Evolutionary conservation across 768 basidiomycete species (phyloP), one percentile per base, ranked within the genome.

Genomic region (Termitomyces eurrhizus): DNA sequence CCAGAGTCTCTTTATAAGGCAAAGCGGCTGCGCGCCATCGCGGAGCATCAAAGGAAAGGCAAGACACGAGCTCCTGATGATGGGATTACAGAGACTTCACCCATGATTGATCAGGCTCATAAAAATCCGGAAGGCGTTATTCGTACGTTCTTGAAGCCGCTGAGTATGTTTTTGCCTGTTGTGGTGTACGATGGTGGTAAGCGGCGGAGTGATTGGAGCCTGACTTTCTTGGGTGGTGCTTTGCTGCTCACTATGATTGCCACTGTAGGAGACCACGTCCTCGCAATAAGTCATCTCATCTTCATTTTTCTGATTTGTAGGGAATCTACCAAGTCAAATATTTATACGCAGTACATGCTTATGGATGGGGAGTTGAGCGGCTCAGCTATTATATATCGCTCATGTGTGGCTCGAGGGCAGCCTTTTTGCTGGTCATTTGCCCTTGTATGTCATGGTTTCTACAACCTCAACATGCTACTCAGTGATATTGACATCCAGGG

Each of bases 271-370:
- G 13, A 18, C 48, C 36, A 46, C 42, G 24, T 48, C 21, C 24
- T 29, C 2, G 50, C n/a, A n/a, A n/a, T 53, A 4, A 2, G 14
- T 41, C 39, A 46, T 29, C 42, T 45, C n/a, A 29, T 39, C 58
- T 24, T 51, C 24, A 64, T 48, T 49, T 57, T 46, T 33, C 24
- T 18, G 32, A 41, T 58, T 39, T 57, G 4, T 57, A 89, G 82
- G 92, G 91, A n/a, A 64, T 93, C 4, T 87, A 83, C 72, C 89
- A 90, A 69, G 75, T 92, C 70, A 94, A 92, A 68, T 92, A 92
- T 70, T 75, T 92, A 32, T 94, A 93, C 68, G 90, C 88, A 2
- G 83, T 78, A 55, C 88, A 91, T 67, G 73, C 83, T 9, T 92
- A 89, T 64, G 76, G 76, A 52, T 93, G 91, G 91, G 80, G 78